A percentile compares a stretch with the other conserved stretches of the same genome.
These are phyloP conservation scores for Sporothrix protearum DNA, from an alignment of 2,329 filamentous ascomycete species.

Conservation along the genomic window DNA sequence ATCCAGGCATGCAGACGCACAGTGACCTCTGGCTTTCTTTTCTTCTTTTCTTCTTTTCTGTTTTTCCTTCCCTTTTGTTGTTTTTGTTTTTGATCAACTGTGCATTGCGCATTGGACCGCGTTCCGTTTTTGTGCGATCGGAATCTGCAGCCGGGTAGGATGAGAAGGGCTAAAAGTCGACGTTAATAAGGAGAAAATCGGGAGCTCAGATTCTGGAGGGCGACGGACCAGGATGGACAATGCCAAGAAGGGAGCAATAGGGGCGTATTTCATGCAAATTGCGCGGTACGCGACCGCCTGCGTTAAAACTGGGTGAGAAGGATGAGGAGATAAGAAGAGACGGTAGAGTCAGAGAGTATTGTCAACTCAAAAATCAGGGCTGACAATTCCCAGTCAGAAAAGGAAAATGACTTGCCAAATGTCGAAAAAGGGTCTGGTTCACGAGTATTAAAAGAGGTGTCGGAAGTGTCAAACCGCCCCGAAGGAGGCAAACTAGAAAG, in stretches of 20 bases:
- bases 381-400: neutral
- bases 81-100: too few relatives aligned
- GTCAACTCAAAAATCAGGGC: neutral
- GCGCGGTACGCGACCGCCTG: neutral
- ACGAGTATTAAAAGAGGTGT: neutral
- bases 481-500: neutral
- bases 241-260: neutral
- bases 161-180: too few relatives aligned
- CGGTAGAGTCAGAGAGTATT: neutral
- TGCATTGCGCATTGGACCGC: too few relatives aligned
- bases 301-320: neutral
- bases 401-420: neutral
- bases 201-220: neutral
- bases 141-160: neutral
- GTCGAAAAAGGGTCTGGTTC: neutral
- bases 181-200: neutral
- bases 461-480: neutral
- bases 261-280: slow-evolving; percentile 6
- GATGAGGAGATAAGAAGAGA: neutral
- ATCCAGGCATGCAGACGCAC: neutral
- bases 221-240: slow-evolving; percentile 4
- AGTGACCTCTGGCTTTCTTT: neutral
- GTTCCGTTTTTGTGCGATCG: slow-evolving; percentile 8
- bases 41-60: neutral
- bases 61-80: too few relatives aligned